Percentiles rank a stretch among this genome's conserved stretches.
Conservation (phyloP, 805 yeast species). For the Barnettozyma sucrosica region DNA sequence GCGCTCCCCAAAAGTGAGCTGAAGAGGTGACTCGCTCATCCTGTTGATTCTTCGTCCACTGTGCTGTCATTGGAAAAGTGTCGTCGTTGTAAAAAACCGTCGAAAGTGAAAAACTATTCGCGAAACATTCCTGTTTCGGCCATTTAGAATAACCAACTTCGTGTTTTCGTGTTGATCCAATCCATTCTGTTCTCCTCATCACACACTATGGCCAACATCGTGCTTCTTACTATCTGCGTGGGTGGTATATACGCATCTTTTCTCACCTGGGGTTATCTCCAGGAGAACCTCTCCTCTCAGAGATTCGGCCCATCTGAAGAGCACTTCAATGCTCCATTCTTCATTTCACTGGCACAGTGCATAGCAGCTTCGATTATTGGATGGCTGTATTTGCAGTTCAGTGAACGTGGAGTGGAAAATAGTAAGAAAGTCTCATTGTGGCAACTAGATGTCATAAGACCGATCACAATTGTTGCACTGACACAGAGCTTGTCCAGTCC, state of each 20-base stretch:
- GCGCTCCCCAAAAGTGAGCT: slow-evolving; percentile 44
- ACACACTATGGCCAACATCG: slow-evolving; percentile 1
- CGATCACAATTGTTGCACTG: slow-evolving; percentile 18
- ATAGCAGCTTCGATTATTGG: slow-evolving; percentile 69
- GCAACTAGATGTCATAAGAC: slow-evolving; percentile 17
- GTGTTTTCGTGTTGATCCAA: not conserved
- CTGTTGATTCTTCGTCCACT: not conserved
- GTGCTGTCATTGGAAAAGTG: not conserved
- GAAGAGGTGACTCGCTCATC: slow-evolving; percentile 22
- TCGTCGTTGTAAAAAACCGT: not conserved
- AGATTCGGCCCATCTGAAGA: slow-evolving; percentile 54
- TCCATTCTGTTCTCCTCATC: not conserved
- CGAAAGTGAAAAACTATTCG: not conserved
- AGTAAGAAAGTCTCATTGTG: slow-evolving; percentile 13
- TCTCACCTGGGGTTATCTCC: slow-evolving; percentile 86
- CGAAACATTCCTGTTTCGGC: slow-evolving; percentile 5
- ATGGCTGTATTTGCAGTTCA: slow-evolving; percentile 42
- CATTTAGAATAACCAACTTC: not conserved
- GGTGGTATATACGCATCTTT: slow-evolving; percentile 81
- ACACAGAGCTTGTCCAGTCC: slow-evolving; percentile 83
- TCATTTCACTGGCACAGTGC: slow-evolving; percentile 74
- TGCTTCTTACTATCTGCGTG: slow-evolving; percentile 27
- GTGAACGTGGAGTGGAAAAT: slow-evolving; percentile 3
- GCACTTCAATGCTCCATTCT: slow-evolving; percentile 67
- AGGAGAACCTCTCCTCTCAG: slow-evolving; percentile 78